Evolutionary conservation across 495 filamentous ascomycete genomes (phyloP).

Genomic region (Penicillium cataractarum): DNA sequence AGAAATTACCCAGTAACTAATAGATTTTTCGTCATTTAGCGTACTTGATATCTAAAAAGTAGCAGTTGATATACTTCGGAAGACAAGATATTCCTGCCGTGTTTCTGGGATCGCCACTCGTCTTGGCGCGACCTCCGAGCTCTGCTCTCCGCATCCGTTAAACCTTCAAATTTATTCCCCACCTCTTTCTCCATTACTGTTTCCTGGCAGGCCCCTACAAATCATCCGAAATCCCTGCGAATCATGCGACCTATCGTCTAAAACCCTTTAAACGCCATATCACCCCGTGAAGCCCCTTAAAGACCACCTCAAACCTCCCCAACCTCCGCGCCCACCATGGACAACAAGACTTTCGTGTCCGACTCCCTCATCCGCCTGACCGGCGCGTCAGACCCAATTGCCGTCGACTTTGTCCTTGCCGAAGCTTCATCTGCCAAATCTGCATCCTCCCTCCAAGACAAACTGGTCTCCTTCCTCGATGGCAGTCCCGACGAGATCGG

Average conservation of each 20-base stretch:
- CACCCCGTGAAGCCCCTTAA: neutral
- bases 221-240: neutral
- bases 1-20: neutral
- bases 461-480: conserved; percentile 58
- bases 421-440: conserved; percentile 61
- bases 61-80: conserved; percentile 3
- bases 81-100: conserved; percentile 7
- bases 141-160: conserved; percentile 8
- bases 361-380: conserved; percentile 55
- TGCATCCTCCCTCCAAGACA: conserved; percentile 53
- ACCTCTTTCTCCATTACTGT: neutral
- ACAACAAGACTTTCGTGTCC: conserved; percentile 50
- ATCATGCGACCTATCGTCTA: conserved; percentile 10
- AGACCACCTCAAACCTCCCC: neutral
- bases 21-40: neutral
- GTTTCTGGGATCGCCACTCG: conserved; percentile 18
- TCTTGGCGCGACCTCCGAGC: conserved; percentile 26
- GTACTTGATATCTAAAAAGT: neutral
- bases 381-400: conserved; percentile 62
- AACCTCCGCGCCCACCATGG: conserved; percentile 33
- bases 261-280: neutral
- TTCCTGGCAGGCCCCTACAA: neutral
- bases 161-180: neutral
- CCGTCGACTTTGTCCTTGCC: conserved; percentile 65
- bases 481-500: conserved; percentile 51